A percentile compares a stretch with the other conserved stretches of the same genome.
phyloP scores from a whole-genome alignment of 2,329 filamentous ascomycete genomes.

The Penicillium sp. region DNA sequence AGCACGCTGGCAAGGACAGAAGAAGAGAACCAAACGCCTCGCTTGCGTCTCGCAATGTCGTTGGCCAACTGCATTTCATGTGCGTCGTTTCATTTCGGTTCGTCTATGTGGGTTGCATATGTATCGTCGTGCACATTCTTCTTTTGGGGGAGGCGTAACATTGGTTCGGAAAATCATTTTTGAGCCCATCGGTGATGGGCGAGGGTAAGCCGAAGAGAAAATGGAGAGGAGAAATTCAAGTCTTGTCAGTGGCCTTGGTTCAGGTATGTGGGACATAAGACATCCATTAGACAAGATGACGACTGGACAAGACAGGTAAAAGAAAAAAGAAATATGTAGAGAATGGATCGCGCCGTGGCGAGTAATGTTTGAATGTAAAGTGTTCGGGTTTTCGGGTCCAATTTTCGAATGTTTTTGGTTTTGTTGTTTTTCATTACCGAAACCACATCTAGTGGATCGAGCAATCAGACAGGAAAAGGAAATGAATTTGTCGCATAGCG shows the following conservation, averaged over 20 bases:
- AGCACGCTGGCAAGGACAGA: slow-evolving; percentile 17
- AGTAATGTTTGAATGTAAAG: neutral
- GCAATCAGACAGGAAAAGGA: slow-evolving; percentile 7
- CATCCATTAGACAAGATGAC: slow-evolving; percentile 5
- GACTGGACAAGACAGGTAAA: slow-evolving; percentile 13
- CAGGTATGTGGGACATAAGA: neutral
- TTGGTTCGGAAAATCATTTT: slow-evolving; percentile 8
- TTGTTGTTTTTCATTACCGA: slow-evolving; percentile 4
- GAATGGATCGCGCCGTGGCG: slow-evolving; percentile 13
- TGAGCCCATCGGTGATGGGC: slow-evolving; percentile 8
- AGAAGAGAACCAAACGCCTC: slow-evolving; percentile 26
- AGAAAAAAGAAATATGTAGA: slow-evolving; percentile 11
- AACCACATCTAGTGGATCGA: neutral
- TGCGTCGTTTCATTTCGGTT: slow-evolving; percentile 29
- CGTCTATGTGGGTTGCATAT: slow-evolving; percentile 26
- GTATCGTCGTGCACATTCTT: slow-evolving; percentile 26
- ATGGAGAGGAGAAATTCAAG: slow-evolving; percentile 7
- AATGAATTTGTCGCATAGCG: slow-evolving; percentile 11
- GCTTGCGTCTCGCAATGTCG: slow-evolving; percentile 24
- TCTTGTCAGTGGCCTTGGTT: neutral
- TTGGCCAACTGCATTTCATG: slow-evolving; percentile 24
- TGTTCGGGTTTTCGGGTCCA: neutral
- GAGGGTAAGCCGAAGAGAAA: slow-evolving; percentile 19
- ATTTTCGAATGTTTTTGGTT: slow-evolving; percentile 10
- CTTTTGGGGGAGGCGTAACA: slow-evolving; percentile 11